Evolutionary conservation across 2,329 filamentous ascomycete genomes (phyloP).

Genomic region (Colletotrichum ledebouriae): DNA sequence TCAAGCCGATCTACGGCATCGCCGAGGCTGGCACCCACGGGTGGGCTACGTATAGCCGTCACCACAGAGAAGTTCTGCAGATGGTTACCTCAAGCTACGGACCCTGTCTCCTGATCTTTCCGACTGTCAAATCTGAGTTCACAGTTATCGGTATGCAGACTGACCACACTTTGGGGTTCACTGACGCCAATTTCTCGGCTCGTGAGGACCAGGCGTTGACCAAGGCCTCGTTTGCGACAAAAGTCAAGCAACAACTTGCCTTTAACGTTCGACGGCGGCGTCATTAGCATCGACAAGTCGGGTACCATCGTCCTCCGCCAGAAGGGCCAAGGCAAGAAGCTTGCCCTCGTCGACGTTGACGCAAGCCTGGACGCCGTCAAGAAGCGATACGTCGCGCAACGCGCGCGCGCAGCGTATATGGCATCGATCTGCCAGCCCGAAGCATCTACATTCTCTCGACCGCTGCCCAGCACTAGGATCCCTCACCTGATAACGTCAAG

Average conservation of each 20-base stretch:
- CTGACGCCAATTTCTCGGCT: neutral
- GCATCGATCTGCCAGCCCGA: constrained; percentile 3
- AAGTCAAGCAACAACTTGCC: neutral
- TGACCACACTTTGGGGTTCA: neutral
- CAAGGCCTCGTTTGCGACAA: neutral
- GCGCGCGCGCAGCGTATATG: neutral
- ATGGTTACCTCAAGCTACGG: neutral
- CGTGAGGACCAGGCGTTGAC: neutral
- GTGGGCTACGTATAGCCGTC: constrained; percentile 8
- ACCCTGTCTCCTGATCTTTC: no score
- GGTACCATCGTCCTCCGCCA: neutral
- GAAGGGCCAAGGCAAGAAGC: neutral
- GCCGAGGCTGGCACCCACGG: constrained; percentile 3
- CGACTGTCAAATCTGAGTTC: no score
- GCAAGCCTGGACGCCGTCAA: neutral
- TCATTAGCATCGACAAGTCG: no score
- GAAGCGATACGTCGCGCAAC: neutral
- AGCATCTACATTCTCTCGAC: constrained; percentile 5
- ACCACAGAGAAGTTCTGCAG: neutral
- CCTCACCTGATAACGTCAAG: neutral
- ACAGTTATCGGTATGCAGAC: neutral
- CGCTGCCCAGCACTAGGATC: neutral
- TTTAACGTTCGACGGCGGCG: neutral
- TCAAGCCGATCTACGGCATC: neutral
- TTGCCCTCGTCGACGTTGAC: constrained; percentile 1